Base-by-base conservation (phyloP, 2,329 filamentous ascomycete genomes). In the Zymoseptoria tritici region DNA sequence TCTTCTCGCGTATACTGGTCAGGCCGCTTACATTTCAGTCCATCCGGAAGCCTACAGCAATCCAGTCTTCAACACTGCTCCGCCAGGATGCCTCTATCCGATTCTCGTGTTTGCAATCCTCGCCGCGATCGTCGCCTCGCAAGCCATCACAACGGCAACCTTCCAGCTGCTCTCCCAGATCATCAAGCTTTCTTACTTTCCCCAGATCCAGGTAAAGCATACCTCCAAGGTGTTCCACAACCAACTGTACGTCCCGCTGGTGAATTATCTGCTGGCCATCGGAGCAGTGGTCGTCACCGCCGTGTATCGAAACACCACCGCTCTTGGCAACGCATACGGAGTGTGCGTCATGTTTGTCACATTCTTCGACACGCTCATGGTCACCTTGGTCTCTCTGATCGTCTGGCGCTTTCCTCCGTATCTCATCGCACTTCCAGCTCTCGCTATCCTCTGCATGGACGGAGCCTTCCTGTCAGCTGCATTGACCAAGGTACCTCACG, bases 321-420 rank as follows among this genome's bases (percentile, higher is more conserved):
- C 80, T 58, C 80, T 91, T 0, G 88, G 88, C 22, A 85, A 90
- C 66, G 88, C 88, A 0, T 91, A 91, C 66, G 88, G 89, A 49
- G 85, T 90, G 7, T 92, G 89, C 65, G 89, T 92, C 70, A 90
- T 91, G 66, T 83, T 89, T 54, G 89, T 91, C 51, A 90, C 88
- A 0, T 90, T 91, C 70, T 85, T 92, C 68, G 87, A 87, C 57
- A 91, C 88, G 0, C 87, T 82, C 71, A 85, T 93, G 80, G 85
- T 90, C 1, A 82, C 86, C 0, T 76, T 92, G 1, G 86, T 88
- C 1, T 85, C 88, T 0, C 78, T 91, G 2, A 79, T 91, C 46
- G 85, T 90, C 49, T 92, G 89, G 89, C 80, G 83, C 20, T 72
- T 88, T 24, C 81, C 82, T 2, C 76, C 83, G 1, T 78, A 80